Evolutionary conservation across 192 early-diverging fungal genomes (phyloP).

Genomic region (Coemansia sp.): DNA sequence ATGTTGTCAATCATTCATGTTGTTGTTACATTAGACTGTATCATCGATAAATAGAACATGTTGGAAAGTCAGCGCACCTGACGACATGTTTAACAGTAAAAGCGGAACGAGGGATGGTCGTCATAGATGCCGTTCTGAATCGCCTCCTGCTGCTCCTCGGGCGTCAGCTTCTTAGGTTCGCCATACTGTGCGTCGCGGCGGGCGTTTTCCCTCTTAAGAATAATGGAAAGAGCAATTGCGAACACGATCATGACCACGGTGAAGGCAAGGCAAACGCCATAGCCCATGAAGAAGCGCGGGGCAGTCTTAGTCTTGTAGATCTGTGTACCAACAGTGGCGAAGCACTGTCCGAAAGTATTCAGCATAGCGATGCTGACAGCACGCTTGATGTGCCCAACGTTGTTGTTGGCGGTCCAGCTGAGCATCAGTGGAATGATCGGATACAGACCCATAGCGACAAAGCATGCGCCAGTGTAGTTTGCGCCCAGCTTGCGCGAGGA

Average conservation of each 20-base stretch:
- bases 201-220: conserved; percentile 63
- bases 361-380: conserved; percentile 66
- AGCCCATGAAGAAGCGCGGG: conserved; percentile 57
- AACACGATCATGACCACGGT: conserved; percentile 55
- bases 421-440: conserved; percentile 63
- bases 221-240: too few species aligned
- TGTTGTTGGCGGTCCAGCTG: conserved; percentile 66
- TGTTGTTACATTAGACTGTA: not conserved
- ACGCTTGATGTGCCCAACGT: conserved; percentile 71
- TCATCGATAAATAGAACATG: not conserved
- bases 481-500: conserved; percentile 27
- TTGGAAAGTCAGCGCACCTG: not conserved
- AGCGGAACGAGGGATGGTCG: conserved; percentile 50
- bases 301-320: conserved; percentile 68
- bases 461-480: conserved; percentile 53
- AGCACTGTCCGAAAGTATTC: conserved; percentile 69
- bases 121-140: conserved; percentile 44
- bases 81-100: conserved; percentile 41
- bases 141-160: conserved; percentile 39
- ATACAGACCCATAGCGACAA: conserved; percentile 50
- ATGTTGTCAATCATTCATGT: too few species aligned
- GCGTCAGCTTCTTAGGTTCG: conserved; percentile 20
- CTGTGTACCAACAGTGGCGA: conserved; percentile 72
- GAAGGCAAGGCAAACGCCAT: conserved; percentile 54
- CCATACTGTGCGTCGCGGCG: conserved; percentile 30